Percentiles rank a stretch among this genome's conserved stretches.
Conservation (phyloP, 257 asterid species). For the Nyctanthes arbortristis region DNA sequence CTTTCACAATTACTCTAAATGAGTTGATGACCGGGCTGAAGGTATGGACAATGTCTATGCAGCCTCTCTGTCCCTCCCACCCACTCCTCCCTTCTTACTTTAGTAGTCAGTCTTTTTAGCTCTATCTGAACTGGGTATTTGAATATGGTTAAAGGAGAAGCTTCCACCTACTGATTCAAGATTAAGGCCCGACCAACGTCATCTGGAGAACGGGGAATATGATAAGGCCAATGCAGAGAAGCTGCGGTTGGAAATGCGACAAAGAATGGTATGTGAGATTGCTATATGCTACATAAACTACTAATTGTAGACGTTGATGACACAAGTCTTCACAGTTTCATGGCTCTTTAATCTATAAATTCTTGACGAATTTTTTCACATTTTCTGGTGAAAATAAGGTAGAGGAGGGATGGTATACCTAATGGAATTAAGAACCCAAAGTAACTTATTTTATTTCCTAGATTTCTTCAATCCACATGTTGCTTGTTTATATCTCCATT, state of each 20-base stretch:
- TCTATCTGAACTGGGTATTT: conserved; percentile 56
- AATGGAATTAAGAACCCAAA: not conserved
- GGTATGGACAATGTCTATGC: conserved; percentile 45
- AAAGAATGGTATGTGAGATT: conserved; percentile 64
- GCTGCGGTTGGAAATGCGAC: conserved; percentile 80
- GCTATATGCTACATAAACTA: not conserved
- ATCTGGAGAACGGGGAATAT: conserved; percentile 85
- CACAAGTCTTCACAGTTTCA: not conserved
- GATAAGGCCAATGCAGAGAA: conserved; percentile 89
- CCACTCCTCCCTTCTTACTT: conserved; percentile 18
- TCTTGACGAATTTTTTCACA: not conserved
- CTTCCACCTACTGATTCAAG: conserved; percentile 99
- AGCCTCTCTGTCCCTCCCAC: conserved; percentile 3
- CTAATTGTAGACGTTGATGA: not conserved
- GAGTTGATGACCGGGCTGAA: conserved; percentile 80
- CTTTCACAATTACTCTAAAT: conserved; percentile 82
- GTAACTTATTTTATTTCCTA: not conserved
- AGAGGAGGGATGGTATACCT: not conserved
- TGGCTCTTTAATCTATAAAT: not conserved
- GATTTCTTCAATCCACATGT: not conserved
- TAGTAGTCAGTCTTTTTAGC: conserved; percentile 36
- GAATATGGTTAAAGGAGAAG: conserved; percentile 71
- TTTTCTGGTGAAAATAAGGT: not conserved
- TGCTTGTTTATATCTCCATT: not conserved
- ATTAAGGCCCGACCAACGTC: conserved; percentile 89